Evolutionary conservation across 805 yeast genomes (phyloP).

Genomic region (Wickerhamomyces rabaulensis): DNA sequence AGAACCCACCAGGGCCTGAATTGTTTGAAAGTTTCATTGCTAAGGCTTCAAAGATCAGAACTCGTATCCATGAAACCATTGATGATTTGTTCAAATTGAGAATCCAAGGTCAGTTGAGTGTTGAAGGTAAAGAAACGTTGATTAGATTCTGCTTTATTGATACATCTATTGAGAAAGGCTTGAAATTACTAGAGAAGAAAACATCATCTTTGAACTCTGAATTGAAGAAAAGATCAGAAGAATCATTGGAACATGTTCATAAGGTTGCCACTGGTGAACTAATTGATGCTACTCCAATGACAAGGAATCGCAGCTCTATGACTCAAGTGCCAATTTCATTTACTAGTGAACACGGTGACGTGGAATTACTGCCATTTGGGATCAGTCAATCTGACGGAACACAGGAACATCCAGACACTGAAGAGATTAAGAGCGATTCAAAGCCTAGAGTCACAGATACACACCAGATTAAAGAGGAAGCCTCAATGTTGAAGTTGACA

Average conservation of each 20-base stretch:
- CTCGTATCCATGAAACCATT: conserved; percentile 41
- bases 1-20: conserved; percentile 21
- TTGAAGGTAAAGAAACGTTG: conserved; percentile 76
- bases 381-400: conserved; percentile 22
- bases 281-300: conserved; percentile 4
- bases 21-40: conserved; percentile 29
- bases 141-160: conserved; percentile 68
- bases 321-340: conserved; percentile 16
- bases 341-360: conserved; percentile 26
- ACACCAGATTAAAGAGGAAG: conserved; percentile 21
- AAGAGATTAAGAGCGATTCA: conserved; percentile 24
- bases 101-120: conserved; percentile 45
- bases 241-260: not conserved
- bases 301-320: conserved; percentile 3
- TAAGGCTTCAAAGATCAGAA: conserved; percentile 33
- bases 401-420: conserved; percentile 25
- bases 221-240: not conserved
- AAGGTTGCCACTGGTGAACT: not conserved
- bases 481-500: conserved; percentile 16
- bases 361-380: conserved; percentile 34
- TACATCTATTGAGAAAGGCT: conserved; percentile 58
- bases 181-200: conserved; percentile 28
- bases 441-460: conserved; percentile 12
- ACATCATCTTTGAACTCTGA: conserved; percentile 6
- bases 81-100: conserved; percentile 57